A percentile compares a stretch with the other conserved stretches of the same genome.
phyloP scores from a whole-genome alignment of 1,284 basidiomycete genomes.

The Ganoderma meredithae region DNA sequence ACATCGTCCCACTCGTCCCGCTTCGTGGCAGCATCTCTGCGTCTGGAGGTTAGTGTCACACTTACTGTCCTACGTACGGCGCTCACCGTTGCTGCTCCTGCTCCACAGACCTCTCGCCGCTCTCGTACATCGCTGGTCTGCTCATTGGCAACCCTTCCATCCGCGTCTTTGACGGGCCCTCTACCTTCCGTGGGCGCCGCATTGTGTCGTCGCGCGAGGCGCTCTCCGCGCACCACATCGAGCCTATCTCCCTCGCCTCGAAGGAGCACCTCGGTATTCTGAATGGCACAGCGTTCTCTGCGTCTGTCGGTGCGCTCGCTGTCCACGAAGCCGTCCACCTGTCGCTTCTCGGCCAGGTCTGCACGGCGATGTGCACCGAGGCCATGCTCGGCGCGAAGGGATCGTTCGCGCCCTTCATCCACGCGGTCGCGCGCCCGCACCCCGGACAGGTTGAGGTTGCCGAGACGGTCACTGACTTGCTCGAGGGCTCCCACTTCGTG shows the following conservation, averaged over 20 bases:
- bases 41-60: constrained; percentile 65
- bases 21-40: constrained; percentile 85
- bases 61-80: not conserved
- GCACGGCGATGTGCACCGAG: constrained; percentile 87
- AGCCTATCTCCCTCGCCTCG: constrained; percentile 74
- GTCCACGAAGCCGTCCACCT: constrained; percentile 80
- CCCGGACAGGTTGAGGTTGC: constrained; percentile 85
- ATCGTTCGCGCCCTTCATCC: constrained; percentile 85
- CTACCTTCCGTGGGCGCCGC: constrained; percentile 57
- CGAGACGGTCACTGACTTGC: constrained; percentile 69
- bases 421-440: constrained; percentile 82
- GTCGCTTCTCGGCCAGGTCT: constrained; percentile 74
- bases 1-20: constrained; percentile 86
- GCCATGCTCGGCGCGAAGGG: constrained; percentile 77
- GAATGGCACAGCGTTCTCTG: constrained; percentile 87
- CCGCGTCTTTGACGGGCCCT: constrained; percentile 70
- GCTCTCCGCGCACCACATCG: constrained; percentile 67
- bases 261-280: constrained; percentile 87
- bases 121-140: constrained; percentile 85
- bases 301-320: constrained; percentile 64
- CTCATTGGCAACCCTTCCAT: constrained; percentile 85
- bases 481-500: constrained; percentile 79
- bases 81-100: not conserved
- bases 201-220: constrained; percentile 73
- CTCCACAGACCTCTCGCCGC: constrained; percentile 71